A percentile compares a stretch with the other conserved stretches of the same genome.
These are phyloP conservation scores for Tolypocladium album DNA, from an alignment of 2,329 filamentous ascomycete genomes.

Conservation along the genomic window DNA sequence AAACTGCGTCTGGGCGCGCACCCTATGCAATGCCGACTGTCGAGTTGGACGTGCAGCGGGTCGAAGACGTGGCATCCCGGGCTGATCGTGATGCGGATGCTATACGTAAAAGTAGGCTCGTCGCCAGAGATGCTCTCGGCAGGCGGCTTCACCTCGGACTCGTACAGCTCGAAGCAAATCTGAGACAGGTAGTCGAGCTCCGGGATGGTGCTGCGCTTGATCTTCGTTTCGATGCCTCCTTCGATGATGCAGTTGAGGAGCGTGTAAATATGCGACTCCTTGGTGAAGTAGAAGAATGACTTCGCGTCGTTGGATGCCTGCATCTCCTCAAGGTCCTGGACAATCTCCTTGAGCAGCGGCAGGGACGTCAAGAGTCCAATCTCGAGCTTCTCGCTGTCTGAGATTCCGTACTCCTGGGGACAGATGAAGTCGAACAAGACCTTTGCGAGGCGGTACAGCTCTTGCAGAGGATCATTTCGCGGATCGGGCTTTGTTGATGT, in stretches of 20 bases:
- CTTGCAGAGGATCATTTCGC: slow-evolving; percentile 76
- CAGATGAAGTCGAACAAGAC: slow-evolving; percentile 97
- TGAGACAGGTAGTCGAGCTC: slow-evolving; percentile 96
- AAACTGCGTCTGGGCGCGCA: slow-evolving; percentile 83
- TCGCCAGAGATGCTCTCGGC: slow-evolving; percentile 29
- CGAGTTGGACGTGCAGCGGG: slow-evolving; percentile 89
- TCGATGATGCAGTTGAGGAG: slow-evolving; percentile 96
- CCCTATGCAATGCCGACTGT: slow-evolving; percentile 92
- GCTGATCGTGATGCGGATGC: slow-evolving; percentile 89
- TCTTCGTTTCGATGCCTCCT: slow-evolving; percentile 93
- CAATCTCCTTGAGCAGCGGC: slow-evolving; percentile 90
- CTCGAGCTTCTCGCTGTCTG: slow-evolving; percentile 92
- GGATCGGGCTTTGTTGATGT: slow-evolving; percentile 65
- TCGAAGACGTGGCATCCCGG: slow-evolving; percentile 96
- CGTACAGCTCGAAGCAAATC: slow-evolving; percentile 96
- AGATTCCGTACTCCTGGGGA: slow-evolving; percentile 95
- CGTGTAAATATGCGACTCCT: slow-evolving; percentile 98
- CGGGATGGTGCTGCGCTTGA: slow-evolving; percentile 86
- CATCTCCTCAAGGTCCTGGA: slow-evolving; percentile 92
- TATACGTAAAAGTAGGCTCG: slow-evolving; percentile 77
- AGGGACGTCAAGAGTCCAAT: slow-evolving; percentile 91
- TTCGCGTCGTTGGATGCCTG: slow-evolving; percentile 91
- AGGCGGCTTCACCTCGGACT: slow-evolving; percentile 65
- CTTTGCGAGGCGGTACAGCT: slow-evolving; percentile 89
- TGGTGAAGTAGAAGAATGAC: slow-evolving; percentile 98